These are phyloP conservation scores for Phytophthora cactorum DNA, from an alignment of 352 stramenopile genomes.

Conservation along the genomic window DNA sequence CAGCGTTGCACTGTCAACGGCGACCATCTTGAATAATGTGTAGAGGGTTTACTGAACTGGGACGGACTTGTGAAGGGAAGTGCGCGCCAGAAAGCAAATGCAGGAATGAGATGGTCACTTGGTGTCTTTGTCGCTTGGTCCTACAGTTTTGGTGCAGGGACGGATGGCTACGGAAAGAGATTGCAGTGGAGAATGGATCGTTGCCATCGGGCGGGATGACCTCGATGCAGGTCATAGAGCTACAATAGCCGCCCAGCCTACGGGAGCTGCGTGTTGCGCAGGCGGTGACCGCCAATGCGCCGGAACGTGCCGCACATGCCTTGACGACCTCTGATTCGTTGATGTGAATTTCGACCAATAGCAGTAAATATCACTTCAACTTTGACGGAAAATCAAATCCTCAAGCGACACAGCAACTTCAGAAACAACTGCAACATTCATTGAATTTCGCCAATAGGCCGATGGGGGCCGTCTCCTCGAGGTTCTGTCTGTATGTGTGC, in stretches of 20 bases:
- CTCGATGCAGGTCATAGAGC: conserved; percentile 18
- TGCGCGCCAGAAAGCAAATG: conserved; percentile 64
- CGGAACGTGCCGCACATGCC: conserved; percentile 58
- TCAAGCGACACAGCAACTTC: conserved; percentile 16
- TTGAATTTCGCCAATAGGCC: conserved; percentile 10
- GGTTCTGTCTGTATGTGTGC: conserved; percentile 11
- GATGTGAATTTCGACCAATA: conserved; percentile 36
- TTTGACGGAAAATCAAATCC: conserved; percentile 10
- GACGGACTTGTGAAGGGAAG: conserved; percentile 30
- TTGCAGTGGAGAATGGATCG: conserved; percentile 13
- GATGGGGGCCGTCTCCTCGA: neutral
- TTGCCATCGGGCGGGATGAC: conserved; percentile 43
- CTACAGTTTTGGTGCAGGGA: neutral
- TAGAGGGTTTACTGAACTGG: conserved; percentile 23
- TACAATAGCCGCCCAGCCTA: conserved; percentile 32
- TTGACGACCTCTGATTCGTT: conserved; percentile 52
- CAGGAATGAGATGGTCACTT: conserved; percentile 42
- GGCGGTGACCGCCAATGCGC: neutral
- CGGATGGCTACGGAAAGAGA: conserved; percentile 12
- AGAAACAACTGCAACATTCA: conserved; percentile 23
- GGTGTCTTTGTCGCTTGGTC: neutral
- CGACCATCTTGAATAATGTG: conserved; percentile 48
- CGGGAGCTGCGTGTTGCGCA: conserved; percentile 21
- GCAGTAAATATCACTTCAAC: conserved; percentile 28
- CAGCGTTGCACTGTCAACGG: conserved; percentile 81